phyloP scores from a whole-genome alignment of 2,329 filamentous ascomycete genomes.

The Fonsecaea nubica region DNA sequence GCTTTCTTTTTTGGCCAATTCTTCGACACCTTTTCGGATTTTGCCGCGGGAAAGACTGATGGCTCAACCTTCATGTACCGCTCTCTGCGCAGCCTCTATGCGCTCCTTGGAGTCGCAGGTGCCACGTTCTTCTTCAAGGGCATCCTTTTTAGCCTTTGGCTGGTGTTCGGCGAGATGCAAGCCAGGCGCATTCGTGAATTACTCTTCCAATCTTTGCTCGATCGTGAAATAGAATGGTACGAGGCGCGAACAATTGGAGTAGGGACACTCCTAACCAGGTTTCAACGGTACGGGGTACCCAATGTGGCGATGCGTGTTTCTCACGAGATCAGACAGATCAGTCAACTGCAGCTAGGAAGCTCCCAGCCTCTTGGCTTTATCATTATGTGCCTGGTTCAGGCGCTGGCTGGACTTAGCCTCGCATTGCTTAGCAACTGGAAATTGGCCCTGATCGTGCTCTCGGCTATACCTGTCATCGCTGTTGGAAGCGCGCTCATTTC shows the following conservation, averaged over 20 bases:
- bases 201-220: slow-evolving; percentile 73
- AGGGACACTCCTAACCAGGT: slow-evolving; percentile 70
- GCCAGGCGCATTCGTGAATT: slow-evolving; percentile 68
- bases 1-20: slow-evolving; percentile 76
- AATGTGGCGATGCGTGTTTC: neutral
- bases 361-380: slow-evolving; percentile 80
- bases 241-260: slow-evolving; percentile 75
- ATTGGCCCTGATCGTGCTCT: slow-evolving; percentile 78
- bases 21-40: slow-evolving; percentile 73
- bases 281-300: slow-evolving; percentile 70
- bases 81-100: slow-evolving; percentile 66
- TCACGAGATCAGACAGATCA: slow-evolving; percentile 68
- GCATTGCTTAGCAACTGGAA: slow-evolving; percentile 84
- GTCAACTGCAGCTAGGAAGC: slow-evolving; percentile 79
- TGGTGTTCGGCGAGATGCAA: slow-evolving; percentile 81
- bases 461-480: slow-evolving; percentile 72
- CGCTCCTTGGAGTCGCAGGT: slow-evolving; percentile 68
- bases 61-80: slow-evolving; percentile 60
- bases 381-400: slow-evolving; percentile 68
- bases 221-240: slow-evolving; percentile 81
- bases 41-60: slow-evolving; percentile 62
- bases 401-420: slow-evolving; percentile 69
- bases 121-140: slow-evolving; percentile 72
- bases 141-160: slow-evolving; percentile 72
- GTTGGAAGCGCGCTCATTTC: slow-evolving; percentile 67